Evolutionary conservation across 108 stramenopile species (phyloP), one percentile per base, ranked within the genome.

Genomic region (Nitzschia palea): DNA sequence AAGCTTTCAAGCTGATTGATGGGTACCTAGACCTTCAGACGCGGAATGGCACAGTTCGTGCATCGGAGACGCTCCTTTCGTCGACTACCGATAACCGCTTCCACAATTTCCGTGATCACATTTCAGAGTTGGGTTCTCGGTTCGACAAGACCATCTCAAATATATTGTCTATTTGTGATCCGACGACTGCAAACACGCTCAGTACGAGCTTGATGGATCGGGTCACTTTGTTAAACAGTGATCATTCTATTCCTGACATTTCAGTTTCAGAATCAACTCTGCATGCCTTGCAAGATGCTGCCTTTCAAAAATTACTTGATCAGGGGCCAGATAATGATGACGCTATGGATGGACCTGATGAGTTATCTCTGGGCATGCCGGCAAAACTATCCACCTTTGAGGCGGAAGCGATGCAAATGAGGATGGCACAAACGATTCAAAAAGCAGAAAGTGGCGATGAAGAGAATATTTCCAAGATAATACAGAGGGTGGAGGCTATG

Each of bases 321-420:
- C 23, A 50, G 42, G 44, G 55, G 31, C 17, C 52, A 44, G 27
- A 23, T 20, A n/a, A 28, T 4, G 54, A 54, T 22, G 37, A 29
- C 12, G 27, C 31, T 8, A 35, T 54, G 6, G 36, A 53, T 31
- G 35, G 37, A 12, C 45, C 29, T 20, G 26, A 37, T 65, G 52
- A 37, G 12, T n/a, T n/a, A n/a, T n/a, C n/a, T n/a, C n/a, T n/a
- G n/a, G 40, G 33, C 2, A 34, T 52, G 30, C 18, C 4, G 17
- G 20, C n/a, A 28, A 68, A 25, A 17, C 44, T 68, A 31, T 68
- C 67, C 5, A 31, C 67, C 3, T 64, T 65, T 18, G 74, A 76
- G 34, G 27, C 30, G 33, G 55, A 42, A 59, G 55, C 62, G 8
- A 44, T 44, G 37, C 36, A 63, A 43, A 45, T 64, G 2, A 67